These are phyloP conservation scores for Serendipita sp. DNA, from an alignment of 768 basidiomycete genomes.

Conservation along the genomic window DNA sequence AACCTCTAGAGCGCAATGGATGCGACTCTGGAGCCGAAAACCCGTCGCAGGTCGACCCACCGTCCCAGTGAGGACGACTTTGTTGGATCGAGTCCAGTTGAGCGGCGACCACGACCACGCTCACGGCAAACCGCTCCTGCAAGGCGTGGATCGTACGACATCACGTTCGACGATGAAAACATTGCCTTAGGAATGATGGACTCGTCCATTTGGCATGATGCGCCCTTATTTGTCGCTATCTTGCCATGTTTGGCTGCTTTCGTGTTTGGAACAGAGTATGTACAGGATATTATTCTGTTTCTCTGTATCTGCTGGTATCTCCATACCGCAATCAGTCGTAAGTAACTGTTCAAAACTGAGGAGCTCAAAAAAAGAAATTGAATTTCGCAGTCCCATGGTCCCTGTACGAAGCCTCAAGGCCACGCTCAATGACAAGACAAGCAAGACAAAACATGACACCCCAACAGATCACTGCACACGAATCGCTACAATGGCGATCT, in stretches of 20 bases:
- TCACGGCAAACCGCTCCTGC: background rate
- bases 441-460: background rate
- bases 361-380: background rate
- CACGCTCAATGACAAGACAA: background rate
- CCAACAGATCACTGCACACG: background rate
- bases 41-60: background rate
- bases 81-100: background rate
- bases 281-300: constrained; percentile 4
- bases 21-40: background rate
- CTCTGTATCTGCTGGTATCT: constrained; percentile 4
- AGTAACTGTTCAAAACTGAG: background rate
- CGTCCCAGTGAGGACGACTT: background rate
- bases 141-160: background rate
- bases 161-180: background rate
- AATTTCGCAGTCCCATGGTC: background rate
- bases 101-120: background rate
- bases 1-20: too few relatives aligned
- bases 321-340: background rate
- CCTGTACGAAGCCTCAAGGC: background rate
- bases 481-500: background rate
- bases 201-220: background rate
- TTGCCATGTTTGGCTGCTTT: constrained; percentile 1
- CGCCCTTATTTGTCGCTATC: background rate
- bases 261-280: constrained; percentile 3
- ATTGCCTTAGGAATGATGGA: background rate